Evolutionary conservation across 2,329 filamentous ascomycete genomes (phyloP).

Genomic region (Tricladium varicosporioides): DNA sequence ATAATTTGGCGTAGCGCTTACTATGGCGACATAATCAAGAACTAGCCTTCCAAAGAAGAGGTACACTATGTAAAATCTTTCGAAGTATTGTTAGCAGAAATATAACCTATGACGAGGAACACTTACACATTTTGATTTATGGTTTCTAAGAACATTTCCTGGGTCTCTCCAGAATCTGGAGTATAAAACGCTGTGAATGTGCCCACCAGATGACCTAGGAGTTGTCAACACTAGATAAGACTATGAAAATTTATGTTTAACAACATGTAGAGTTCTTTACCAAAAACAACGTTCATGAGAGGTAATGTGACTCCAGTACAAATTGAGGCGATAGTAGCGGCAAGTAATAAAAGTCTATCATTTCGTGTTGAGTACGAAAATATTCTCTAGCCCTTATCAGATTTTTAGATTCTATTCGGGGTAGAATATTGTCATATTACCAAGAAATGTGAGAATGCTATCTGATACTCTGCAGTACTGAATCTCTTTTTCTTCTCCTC

Average conservation of each 20-base stretch:
- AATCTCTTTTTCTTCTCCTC: slow-evolving; percentile 10
- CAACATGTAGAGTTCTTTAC: slow-evolving; percentile 34
- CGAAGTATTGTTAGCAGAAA: too few relatives aligned
- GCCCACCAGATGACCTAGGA: slow-evolving; percentile 37
- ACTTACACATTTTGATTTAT: slow-evolving; percentile 41
- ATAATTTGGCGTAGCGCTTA: slow-evolving; percentile 30
- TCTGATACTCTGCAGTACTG: slow-evolving; percentile 10
- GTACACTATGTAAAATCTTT: slow-evolving; percentile 55
- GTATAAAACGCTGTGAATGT: slow-evolving; percentile 49
- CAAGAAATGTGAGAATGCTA: slow-evolving; percentile 15
- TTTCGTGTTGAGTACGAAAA: slow-evolving; percentile 20
- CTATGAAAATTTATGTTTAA: background rate
- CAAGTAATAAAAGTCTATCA: slow-evolving; percentile 18
- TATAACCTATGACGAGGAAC: background rate
- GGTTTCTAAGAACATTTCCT: slow-evolving; percentile 47
- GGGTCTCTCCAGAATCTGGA: slow-evolving; percentile 38
- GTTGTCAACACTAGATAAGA: background rate
- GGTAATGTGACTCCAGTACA: slow-evolving; percentile 54
- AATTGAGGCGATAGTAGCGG: slow-evolving; percentile 46
- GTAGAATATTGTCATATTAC: slow-evolving; percentile 1
- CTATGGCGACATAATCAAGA: slow-evolving; percentile 54
- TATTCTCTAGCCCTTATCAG: slow-evolving; percentile 17
- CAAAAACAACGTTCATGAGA: slow-evolving; percentile 57
- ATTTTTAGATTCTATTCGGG: background rate
- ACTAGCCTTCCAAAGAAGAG: slow-evolving; percentile 54